Base-by-base conservation (phyloP, 306 rosid species). In the Cicer arietinum region DNA sequence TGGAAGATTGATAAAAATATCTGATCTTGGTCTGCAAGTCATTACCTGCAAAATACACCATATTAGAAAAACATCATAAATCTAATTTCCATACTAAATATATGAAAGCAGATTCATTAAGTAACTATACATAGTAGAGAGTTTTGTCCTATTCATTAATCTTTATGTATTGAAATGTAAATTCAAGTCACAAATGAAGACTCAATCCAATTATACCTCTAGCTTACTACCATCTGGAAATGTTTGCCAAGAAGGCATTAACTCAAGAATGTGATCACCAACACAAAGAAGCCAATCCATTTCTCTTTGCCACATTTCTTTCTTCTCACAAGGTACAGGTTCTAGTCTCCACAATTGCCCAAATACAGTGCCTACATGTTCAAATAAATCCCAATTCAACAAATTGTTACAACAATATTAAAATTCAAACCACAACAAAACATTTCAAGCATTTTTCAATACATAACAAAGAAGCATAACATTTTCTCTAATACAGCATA, bases 11-110 rank as follows among this genome's bases (percentile, higher is more conserved):
- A 92, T 89, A 7, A 89, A 94, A 57, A 94, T 80, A 90, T 94
- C 97, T 7, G 89, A 85, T 80, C 99, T 94, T 0, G 96, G 96
- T 85, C 95, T 89, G 92, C 99, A 94, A 67, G 90, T 89, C 99
- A 94, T 94, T 80, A 94, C 87, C 99, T 93, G 77, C 64, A 73
- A 18, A 70, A 40, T 46, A 22, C 52, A 78, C 46, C 84, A 81
- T 60, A 84, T 87, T 56, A 86, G 77, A 81, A 85, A 85, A 86
- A 60, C 91, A 80, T 87, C 71, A 18, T 16, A 74, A 50, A 17
- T 56, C 22, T 13, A 17, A 71, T 13, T 48, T 22, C 22, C 6
- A 7, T 30, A 11, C 17, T 30, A 59, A 30, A 30, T 59, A 59
- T 30, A 11, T 2, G 10, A 1, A 11, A 7, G 8, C 59, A 1